Evolutionary conservation across 352 stramenopile genomes (phyloP), one percentile per base, ranked within the genome.

Genomic region (Labyrinthula sp.): DNA sequence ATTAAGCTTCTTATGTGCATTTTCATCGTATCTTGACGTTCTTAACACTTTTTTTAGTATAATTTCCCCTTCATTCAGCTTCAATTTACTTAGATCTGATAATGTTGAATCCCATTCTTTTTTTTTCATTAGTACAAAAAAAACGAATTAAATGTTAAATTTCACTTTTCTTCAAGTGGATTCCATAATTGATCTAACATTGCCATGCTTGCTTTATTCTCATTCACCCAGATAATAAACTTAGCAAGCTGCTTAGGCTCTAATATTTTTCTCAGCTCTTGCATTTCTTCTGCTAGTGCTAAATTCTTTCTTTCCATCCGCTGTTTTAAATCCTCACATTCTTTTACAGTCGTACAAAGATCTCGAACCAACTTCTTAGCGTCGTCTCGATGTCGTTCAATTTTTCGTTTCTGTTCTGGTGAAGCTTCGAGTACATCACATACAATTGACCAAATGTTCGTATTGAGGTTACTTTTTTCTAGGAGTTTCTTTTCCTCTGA

Each of bases 101-200:
- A n/a, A n/a, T n/a, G n/a, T n/a, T n/a, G n/a, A n/a, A n/a, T n/a
- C n/a, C n/a, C n/a, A n/a, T n/a, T n/a, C n/a, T n/a, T n/a, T n/a
- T n/a, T n/a, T n/a, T n/a, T n/a, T n/a, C n/a, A n/a, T n/a, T n/a
- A n/a, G n/a, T n/a, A n/a, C n/a, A n/a, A n/a, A n/a, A n/a, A n/a
- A n/a, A n/a, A n/a, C n/a, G n/a, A n/a, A n/a, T n/a, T n/a, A n/a
- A n/a, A n/a, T n/a, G n/a, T n/a, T n/a, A n/a, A n/a, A n/a, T n/a
- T n/a, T n/a, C n/a, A n/a, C n/a, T n/a, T n/a, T n/a, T 52, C 43
- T 24, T 52, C 43, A 28, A 52, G 12, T 8, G 41, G 41, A 39
- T 54, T 78, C 80, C 80, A 92, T 40, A 93, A 63, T 64, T 91
- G 87, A 68, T 93, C 89, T n/a, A 93, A 67, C 64, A 93, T 71